These are phyloP conservation scores for Bacidia rubella DNA, from an alignment of 495 filamentous ascomycete genomes.

Conservation along the genomic window DNA sequence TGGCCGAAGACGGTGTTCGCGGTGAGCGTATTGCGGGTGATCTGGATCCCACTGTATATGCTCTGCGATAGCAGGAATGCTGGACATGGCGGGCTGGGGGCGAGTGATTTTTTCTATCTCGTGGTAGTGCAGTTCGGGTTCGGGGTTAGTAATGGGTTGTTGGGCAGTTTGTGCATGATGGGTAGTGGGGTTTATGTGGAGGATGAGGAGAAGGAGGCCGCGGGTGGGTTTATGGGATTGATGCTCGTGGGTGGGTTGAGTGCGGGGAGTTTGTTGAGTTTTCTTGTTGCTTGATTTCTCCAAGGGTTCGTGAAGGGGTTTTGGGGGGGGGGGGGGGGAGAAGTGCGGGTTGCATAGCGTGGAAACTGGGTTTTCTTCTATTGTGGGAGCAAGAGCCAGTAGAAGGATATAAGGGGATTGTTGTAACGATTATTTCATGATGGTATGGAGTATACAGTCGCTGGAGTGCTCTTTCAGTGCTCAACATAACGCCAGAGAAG, in stretches of 20 bases:
- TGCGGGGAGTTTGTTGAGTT: conserved; percentile 79
- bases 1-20: conserved; percentile 51
- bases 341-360: not conserved
- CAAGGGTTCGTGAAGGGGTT: too few species aligned
- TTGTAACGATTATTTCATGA: not conserved
- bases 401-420: not conserved
- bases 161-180: conserved; percentile 84
- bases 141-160: conserved; percentile 72
- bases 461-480: not conserved
- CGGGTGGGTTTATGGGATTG: conserved; percentile 88
- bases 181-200: conserved; percentile 66
- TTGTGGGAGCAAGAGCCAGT: not conserved
- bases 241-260: conserved; percentile 73
- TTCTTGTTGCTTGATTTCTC: conserved; percentile 42
- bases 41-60: conserved; percentile 74
- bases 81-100: conserved; percentile 48
- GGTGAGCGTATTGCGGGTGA: conserved; percentile 44
- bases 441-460: not conserved
- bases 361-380: not conserved
- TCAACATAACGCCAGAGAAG: not conserved
- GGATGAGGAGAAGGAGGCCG: conserved; percentile 67
- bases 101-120: conserved; percentile 80
- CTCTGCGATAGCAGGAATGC: conserved; percentile 63
- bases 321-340: too few species aligned
- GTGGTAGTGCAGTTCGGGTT: conserved; percentile 70